These are phyloP conservation scores for Collybiopsis luxurians DNA, from an alignment of 768 basidiomycete species.

Conservation along the genomic window DNA sequence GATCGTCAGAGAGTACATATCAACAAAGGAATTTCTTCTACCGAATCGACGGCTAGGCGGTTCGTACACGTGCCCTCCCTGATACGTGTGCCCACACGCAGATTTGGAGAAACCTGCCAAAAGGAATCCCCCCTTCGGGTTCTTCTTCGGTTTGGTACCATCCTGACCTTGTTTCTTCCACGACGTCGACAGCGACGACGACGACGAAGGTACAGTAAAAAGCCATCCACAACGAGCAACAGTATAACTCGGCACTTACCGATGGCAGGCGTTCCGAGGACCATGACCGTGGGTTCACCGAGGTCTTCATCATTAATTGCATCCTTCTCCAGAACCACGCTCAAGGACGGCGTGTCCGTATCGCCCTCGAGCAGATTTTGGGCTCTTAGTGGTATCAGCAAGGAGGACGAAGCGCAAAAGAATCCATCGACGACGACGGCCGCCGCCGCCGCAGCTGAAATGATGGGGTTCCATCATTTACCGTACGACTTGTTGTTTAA, in stretches of 20 bases:
- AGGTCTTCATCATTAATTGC: constrained; percentile 4
- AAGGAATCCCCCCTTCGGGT: no score
- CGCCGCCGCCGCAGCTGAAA: not conserved
- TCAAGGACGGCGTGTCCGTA: constrained; percentile 4
- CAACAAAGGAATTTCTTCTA: no score
- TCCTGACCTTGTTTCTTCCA: no score
- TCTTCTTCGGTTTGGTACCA: no score
- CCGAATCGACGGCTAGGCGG: no score
- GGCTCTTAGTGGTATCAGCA: not conserved
- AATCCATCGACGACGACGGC: not conserved
- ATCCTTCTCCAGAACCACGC: constrained; percentile 3
- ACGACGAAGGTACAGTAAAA: not conserved
- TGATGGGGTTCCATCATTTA: constrained; percentile 34
- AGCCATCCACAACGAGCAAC: not conserved
- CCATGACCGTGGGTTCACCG: constrained; percentile 9
- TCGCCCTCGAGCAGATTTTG: not conserved
- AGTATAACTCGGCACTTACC: not conserved
- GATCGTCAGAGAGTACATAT: no score
- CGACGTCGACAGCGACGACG: no score
- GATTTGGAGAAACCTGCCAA: no score
- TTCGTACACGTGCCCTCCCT: not conserved
- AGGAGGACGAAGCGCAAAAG: not conserved
- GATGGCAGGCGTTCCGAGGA: not conserved
- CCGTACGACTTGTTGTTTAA: constrained; percentile 73
- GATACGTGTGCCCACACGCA: no score